These are phyloP conservation scores for Aureobasidium sp. DNA, from an alignment of 2,329 filamentous ascomycete genomes.

Conservation along the genomic window DNA sequence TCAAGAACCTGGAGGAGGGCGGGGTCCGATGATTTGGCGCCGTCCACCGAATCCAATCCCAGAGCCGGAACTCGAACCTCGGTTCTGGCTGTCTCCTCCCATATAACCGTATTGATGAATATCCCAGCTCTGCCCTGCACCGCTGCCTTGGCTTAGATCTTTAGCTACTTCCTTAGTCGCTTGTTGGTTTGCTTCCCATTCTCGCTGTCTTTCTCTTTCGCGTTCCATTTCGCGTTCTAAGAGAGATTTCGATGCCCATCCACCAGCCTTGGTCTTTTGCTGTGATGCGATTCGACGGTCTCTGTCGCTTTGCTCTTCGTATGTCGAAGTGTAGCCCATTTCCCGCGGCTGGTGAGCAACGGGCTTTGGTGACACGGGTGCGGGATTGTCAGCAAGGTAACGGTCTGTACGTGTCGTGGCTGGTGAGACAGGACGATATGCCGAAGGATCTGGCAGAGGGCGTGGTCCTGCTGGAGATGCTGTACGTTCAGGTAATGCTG, in stretches of 20 bases:
- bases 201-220: slow-evolving; percentile 66
- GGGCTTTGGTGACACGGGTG: slow-evolving; percentile 37
- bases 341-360: slow-evolving; percentile 41
- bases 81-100: slow-evolving; percentile 68
- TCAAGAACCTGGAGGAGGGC: slow-evolving; percentile 44
- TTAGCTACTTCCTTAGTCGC: slow-evolving; percentile 52
- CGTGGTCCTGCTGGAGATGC: slow-evolving; percentile 14
- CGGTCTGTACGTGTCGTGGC: slow-evolving; percentile 48
- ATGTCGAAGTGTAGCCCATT: slow-evolving; percentile 48
- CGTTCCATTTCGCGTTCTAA: slow-evolving; percentile 76
- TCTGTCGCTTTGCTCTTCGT: slow-evolving; percentile 52
- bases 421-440: slow-evolving; percentile 21
- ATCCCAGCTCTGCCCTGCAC: slow-evolving; percentile 67
- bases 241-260: slow-evolving; percentile 61
- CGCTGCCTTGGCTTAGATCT: slow-evolving; percentile 54
- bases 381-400: slow-evolving; percentile 50
- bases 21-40: slow-evolving; percentile 72
- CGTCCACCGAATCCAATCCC: slow-evolving; percentile 56
- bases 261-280: slow-evolving; percentile 54
- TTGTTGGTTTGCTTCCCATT: slow-evolving; percentile 72
- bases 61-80: slow-evolving; percentile 54
- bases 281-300: slow-evolving; percentile 54
- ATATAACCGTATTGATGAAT: slow-evolving; percentile 71
- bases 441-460: slow-evolving; percentile 39
- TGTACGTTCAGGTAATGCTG: slow-evolving; percentile 22